These are phyloP conservation scores for Dactylellina leptospora DNA, from an alignment of 2,329 filamentous ascomycete species.

Conservation along the genomic window DNA sequence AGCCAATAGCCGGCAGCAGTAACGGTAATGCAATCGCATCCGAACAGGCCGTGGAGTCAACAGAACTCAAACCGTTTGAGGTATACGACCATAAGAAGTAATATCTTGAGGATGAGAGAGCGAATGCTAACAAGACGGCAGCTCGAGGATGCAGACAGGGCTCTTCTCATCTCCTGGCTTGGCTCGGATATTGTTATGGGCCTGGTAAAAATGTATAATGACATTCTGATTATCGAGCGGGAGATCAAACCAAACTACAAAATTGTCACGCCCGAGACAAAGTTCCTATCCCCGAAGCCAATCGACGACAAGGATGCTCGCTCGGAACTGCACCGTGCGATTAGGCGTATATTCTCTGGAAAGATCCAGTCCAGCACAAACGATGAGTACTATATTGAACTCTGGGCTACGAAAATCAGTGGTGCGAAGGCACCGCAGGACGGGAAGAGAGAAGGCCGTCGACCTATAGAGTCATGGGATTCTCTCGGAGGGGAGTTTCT, in stretches of 20 bases:
- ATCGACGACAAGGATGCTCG: conserved; percentile 71
- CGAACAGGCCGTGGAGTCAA: neutral
- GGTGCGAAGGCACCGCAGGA: conserved; percentile 55
- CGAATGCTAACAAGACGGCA: conserved; percentile 17
- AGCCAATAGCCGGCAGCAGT: conserved; percentile 4
- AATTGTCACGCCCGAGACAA: conserved; percentile 68
- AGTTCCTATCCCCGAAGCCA: conserved; percentile 65
- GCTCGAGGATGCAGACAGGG: conserved; percentile 61
- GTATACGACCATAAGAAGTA: conserved; percentile 4
- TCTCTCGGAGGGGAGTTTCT: conserved; percentile 74
- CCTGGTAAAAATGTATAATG: conserved; percentile 67
- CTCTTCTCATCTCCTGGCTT: conserved; percentile 64
- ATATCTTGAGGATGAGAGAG: neutral
- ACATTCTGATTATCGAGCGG: conserved; percentile 54
- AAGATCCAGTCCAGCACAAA: conserved; percentile 77
- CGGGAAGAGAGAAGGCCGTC: conserved; percentile 52
- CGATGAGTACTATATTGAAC: conserved; percentile 43
- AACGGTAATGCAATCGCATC: conserved; percentile 9
- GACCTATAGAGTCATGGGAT: conserved; percentile 44
- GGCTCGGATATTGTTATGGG: conserved; percentile 64
- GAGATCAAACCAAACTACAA: conserved; percentile 65
- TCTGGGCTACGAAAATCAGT: conserved; percentile 58
- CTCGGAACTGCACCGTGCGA: conserved; percentile 70
- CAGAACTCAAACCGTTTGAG: conserved; percentile 18
- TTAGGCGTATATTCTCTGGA: conserved; percentile 82